Base-by-base conservation (phyloP, 495 filamentous ascomycete genomes). In the Trichoderma gamsii region DNA sequence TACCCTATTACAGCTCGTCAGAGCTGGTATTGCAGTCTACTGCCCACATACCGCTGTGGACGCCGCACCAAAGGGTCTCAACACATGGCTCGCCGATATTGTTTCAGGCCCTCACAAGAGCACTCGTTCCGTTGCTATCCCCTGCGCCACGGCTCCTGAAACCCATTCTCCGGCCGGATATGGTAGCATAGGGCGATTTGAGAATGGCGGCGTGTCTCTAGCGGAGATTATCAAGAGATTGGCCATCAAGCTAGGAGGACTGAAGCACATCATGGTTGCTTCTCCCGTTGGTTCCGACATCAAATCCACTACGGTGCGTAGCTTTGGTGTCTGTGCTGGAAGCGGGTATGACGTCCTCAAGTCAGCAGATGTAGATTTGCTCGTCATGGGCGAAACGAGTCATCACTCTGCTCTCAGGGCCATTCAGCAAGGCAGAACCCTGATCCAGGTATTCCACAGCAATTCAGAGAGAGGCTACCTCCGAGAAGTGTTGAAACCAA, bases 31-130 rank as follows among this genome's bases (percentile, higher is more conserved):
- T 71, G 93, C 92, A 72, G 92, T 98, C 69, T 99, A 99, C 80
- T 92, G 88, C 66, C 95, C 95, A 0, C 95, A 99, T 74, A 98
- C 94, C 0, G 93, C 95, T 3, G 86, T 97, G 66, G 95, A 99
- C 79, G 92, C 93, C 32, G 90, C 90, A 0, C 87, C 88, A 7
- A 90, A 88, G 18, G 95, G 95, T 27, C 84, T 98, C 69, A 93
- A 91, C 69, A 92, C 97, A 79, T 99, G 95, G 95, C 89, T 99
- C 23, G 93, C 90, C 64, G 90, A 97, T 77, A 90, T 96, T 64
- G 89, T 92, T 1, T 81, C 86, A 32, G 77, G 71, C 44, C 32
- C 67, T 25, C 64, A 69, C 64, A 63, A 69, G 27, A 66, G 67
- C 21, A 74, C 74, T 63, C 72, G 73, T 1, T 73, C 77, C n/a